Evolutionary conservation across 306 rosid genomes (phyloP).

Genomic region (Fagus crenata): DNA sequence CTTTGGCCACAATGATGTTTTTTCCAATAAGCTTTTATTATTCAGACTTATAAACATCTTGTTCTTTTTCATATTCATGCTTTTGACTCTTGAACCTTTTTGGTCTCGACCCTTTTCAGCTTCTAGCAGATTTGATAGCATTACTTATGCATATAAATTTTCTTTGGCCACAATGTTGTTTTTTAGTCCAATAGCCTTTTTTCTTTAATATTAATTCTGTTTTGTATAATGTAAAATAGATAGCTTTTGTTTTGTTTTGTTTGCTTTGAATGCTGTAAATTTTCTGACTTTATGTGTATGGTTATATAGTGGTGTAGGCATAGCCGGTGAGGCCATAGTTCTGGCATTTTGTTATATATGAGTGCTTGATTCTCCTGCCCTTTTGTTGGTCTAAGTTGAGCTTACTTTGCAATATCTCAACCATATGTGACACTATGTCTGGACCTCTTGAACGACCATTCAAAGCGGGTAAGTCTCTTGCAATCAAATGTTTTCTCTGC

Average conservation of each 20-base stretch:
- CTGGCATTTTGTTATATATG: constrained; percentile 39
- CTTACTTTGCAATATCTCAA: constrained; percentile 42
- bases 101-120: neutral
- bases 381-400: constrained; percentile 5
- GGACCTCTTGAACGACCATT: constrained; percentile 37
- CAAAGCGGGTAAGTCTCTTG: constrained; percentile 41
- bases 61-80: too few relatives aligned
- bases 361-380: constrained; percentile 49
- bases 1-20: too few relatives aligned
- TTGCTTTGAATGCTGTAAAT: neutral
- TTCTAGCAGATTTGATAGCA: constrained; percentile 22
- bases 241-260: neutral
- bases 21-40: too few relatives aligned
- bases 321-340: constrained; percentile 30
- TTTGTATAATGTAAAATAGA: neutral
- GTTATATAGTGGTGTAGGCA: constrained; percentile 36
- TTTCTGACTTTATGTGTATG: constrained; percentile 27
- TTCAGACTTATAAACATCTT: too few relatives aligned
- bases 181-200: too few relatives aligned
- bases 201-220: constrained; percentile 2
- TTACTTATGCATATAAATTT: neutral
- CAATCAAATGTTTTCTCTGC: neutral
- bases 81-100: neutral
- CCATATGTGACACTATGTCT: constrained; percentile 70
- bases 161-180: neutral